Base-by-base conservation (phyloP, 768 basidiomycete genomes). In the Hirschioporus abietinus region DNA sequence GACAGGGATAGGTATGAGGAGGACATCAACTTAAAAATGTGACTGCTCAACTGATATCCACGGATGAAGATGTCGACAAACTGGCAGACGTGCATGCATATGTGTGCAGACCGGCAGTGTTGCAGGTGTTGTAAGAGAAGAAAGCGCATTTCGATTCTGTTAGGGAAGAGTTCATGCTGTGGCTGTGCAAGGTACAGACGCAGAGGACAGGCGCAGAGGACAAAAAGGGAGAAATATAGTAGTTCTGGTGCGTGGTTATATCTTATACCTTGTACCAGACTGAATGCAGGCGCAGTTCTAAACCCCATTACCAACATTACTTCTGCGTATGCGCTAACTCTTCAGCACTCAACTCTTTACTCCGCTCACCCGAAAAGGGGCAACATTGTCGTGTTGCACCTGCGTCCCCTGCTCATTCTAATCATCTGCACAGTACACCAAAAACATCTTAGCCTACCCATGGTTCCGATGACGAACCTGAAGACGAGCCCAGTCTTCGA, bases 41-140 rank as follows among this genome's bases (percentile, higher is more conserved):
- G 84, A 26, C 75, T 97, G 66, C 77, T 97, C 60, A 27, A 24
- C 71, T 93, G 93, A 64, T 89, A 92, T 73, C 91, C 93, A 8
- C 85, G 86, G 30, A 81, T 85, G 34, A 86, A 81, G 42, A 77
- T 97, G 34, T 89, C 92, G 1, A 83, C 86, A 15, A 82, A 78
- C 81, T 90, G 35, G 86, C 88, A 69, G 95, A 97, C 72, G 92
- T 95, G 0, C 95, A 97, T 75, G 91, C 96, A 35, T 97, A 96
- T 71, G 87, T 96, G 35, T 95, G 94, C 78, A 85, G 86, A 69
- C 85, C 86, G 67, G 83, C 86, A 18, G 81, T 96, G 8, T 79
- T 97, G 26, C 88, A 93, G 66, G 81, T 87, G 15, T 79, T 95
- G 27, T 82, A 85, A 12, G 64, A 75, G 52, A 83, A 86, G 67